Percentiles rank a stretch among this genome's conserved stretches.
Conservation (phyloP, 1,284 basidiomycete genomes). For the Tremellales sp. region DNA sequence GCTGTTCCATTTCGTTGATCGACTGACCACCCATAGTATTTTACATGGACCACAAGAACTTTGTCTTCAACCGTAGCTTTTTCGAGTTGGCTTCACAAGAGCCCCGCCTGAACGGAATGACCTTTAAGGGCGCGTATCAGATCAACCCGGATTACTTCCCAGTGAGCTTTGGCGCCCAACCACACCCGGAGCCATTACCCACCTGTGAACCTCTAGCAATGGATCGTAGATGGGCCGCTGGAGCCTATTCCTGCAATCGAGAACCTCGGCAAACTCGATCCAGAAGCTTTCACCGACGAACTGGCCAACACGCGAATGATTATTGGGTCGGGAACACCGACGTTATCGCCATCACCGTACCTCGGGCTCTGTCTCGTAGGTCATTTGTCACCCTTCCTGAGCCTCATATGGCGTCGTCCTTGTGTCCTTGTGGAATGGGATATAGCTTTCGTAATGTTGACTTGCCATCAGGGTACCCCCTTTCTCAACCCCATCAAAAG, state of each 20-base stretch:
- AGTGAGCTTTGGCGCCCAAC: not conserved
- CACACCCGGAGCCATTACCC: not conserved
- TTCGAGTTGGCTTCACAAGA: slow-evolving; percentile 7
- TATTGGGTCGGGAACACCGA: slow-evolving; percentile 22
- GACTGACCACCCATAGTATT: not conserved
- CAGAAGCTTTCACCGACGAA: slow-evolving; percentile 14
- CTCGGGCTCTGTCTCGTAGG: slow-evolving; percentile 4
- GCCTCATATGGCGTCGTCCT: too few species aligned
- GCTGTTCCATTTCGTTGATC: not conserved
- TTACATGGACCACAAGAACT: slow-evolving; percentile 3
- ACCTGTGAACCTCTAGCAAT: not conserved
- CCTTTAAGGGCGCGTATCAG: slow-evolving; percentile 5
- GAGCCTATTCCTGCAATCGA: slow-evolving; percentile 9
- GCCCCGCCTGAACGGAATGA: slow-evolving; percentile 6
- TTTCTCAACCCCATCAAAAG: slow-evolving; percentile 18
- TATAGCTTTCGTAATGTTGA: slow-evolving; percentile 3
- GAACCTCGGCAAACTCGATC: slow-evolving; percentile 12
- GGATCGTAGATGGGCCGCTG: slow-evolving; percentile 2
- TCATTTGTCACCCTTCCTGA: too few species aligned
- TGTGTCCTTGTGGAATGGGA: too few species aligned
- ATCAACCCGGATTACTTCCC: slow-evolving; percentile 2
- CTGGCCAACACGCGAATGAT: slow-evolving; percentile 17
- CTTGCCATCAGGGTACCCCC: slow-evolving; percentile 12
- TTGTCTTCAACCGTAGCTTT: slow-evolving; percentile 8
- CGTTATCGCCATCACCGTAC: slow-evolving; percentile 6